phyloP scores from a whole-genome alignment of 1,139 yeast genomes.

The Zygosaccharomyces sapae region DNA sequence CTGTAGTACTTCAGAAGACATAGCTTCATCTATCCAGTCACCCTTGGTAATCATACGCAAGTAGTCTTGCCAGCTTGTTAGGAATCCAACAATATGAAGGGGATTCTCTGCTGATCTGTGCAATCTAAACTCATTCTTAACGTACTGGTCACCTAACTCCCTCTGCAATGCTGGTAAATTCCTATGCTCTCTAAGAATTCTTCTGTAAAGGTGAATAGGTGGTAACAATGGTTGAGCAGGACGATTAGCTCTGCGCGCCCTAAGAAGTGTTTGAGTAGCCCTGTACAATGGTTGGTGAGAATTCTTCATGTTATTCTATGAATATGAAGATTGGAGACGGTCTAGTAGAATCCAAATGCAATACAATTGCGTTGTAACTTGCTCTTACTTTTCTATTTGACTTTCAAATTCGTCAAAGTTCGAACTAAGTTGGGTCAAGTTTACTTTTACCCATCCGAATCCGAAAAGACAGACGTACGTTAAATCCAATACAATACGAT shows the following conservation, averaged over 20 bases:
- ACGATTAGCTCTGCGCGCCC: slow-evolving; percentile 16
- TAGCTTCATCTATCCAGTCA: slow-evolving; percentile 66
- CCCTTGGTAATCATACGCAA: slow-evolving; percentile 68
- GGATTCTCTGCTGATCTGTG: slow-evolving; percentile 84
- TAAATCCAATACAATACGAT: not conserved
- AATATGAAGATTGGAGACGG: not conserved
- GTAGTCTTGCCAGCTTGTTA: slow-evolving; percentile 93
- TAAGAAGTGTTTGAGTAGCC: slow-evolving; percentile 12
- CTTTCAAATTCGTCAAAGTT: not conserved
- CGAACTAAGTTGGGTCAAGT: not conserved
- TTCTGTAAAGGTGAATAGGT: slow-evolving; percentile 71
- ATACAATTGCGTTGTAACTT: not conserved
- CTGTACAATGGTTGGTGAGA: slow-evolving; percentile 3
- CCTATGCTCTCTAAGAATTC: slow-evolving; percentile 75
- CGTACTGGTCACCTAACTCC: slow-evolving; percentile 82
- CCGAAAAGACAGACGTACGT: not conserved
- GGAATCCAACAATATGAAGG: slow-evolving; percentile 85
- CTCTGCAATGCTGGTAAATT: slow-evolving; percentile 65
- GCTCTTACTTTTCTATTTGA: not conserved
- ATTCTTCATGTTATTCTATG: slow-evolving; percentile 1
- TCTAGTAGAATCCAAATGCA: not conserved
- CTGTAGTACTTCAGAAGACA: slow-evolving; percentile 63
- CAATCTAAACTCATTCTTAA: slow-evolving; percentile 83
- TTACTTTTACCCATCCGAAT: not conserved
- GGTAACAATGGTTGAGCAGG: slow-evolving; percentile 64